Evolutionary conservation across 371 early-diverging fungal species (phyloP).

Genomic region (Rhizopus arrhizus): DNA sequence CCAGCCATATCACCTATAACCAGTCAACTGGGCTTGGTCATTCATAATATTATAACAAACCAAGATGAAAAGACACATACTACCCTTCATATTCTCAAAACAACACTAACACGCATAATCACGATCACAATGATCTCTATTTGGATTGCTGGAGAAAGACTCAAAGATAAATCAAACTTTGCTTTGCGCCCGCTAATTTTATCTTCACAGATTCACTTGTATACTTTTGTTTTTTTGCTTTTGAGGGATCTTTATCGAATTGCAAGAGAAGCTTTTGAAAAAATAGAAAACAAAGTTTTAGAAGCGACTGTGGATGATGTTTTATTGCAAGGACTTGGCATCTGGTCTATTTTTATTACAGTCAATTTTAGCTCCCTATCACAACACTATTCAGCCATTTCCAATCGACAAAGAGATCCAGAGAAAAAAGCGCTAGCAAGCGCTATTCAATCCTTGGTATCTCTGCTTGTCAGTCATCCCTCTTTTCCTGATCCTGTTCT

Average conservation of each 20-base stretch:
- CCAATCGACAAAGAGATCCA: constrained; percentile 23
- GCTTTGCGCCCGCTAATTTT: constrained; percentile 30
- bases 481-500: constrained; percentile 47
- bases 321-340: constrained; percentile 39
- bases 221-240: constrained; percentile 33
- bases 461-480: constrained; percentile 36
- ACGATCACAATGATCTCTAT: constrained; percentile 44
- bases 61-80: constrained; percentile 9
- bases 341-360: constrained; percentile 45
- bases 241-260: constrained; percentile 26
- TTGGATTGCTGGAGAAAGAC: constrained; percentile 44
- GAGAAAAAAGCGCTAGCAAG: constrained; percentile 31
- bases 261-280: constrained; percentile 22
- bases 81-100: constrained; percentile 37
- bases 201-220: constrained; percentile 34
- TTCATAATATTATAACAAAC: background rate
- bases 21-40: constrained; percentile 10
- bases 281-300: constrained; percentile 21
- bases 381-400: constrained; percentile 36
- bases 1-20: constrained; percentile 11
- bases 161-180: constrained; percentile 37
- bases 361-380: constrained; percentile 33
- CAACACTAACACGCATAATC: constrained; percentile 38
- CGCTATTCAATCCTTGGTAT: constrained; percentile 41
- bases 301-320: constrained; percentile 29